A percentile compares a stretch with the other conserved stretches of the same genome.
phyloP scores from a whole-genome alignment of 78 protist species.

The Planoprotostelium fungivorum region DNA sequence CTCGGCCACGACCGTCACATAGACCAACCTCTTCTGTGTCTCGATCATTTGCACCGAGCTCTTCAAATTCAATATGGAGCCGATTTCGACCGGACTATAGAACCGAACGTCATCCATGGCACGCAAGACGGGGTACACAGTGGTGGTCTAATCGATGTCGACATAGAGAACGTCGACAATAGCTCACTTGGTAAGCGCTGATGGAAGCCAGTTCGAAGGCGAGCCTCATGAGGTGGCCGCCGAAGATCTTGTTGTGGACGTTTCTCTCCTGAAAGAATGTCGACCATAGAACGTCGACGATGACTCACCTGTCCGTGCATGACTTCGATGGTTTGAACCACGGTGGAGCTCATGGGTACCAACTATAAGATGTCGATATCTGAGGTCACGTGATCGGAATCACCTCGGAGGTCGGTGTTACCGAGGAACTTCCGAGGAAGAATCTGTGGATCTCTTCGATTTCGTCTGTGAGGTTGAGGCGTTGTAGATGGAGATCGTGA shows the following conservation, averaged over 20 bases:
- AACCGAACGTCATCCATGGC: not conserved
- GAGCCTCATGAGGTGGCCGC: not conserved
- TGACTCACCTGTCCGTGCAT: not conserved
- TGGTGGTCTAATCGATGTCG: not conserved
- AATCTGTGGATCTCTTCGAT: not conserved
- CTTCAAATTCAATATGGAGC: not conserved
- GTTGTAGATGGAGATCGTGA: too few relatives aligned
- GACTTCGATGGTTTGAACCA: not conserved
- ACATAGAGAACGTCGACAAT: not conserved
- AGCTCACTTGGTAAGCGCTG: not conserved
- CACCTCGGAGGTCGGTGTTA: too few relatives aligned
- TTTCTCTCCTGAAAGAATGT: too few relatives aligned
- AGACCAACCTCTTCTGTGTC: not conserved
- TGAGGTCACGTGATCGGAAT: not conserved
- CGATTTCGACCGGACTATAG: not conserved
- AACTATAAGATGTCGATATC: not conserved
- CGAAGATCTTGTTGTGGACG: not conserved
- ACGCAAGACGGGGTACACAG: not conserved
- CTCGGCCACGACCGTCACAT: not conserved
- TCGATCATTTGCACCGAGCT: not conserved
- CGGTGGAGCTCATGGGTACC: not conserved
- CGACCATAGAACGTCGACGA: too few relatives aligned
- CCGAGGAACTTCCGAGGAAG: not conserved
- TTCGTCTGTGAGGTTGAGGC: too few relatives aligned
- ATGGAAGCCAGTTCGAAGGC: not conserved